phyloP scores from a whole-genome alignment of 345 rosid species.

The Dovyalis caffra region DNA sequence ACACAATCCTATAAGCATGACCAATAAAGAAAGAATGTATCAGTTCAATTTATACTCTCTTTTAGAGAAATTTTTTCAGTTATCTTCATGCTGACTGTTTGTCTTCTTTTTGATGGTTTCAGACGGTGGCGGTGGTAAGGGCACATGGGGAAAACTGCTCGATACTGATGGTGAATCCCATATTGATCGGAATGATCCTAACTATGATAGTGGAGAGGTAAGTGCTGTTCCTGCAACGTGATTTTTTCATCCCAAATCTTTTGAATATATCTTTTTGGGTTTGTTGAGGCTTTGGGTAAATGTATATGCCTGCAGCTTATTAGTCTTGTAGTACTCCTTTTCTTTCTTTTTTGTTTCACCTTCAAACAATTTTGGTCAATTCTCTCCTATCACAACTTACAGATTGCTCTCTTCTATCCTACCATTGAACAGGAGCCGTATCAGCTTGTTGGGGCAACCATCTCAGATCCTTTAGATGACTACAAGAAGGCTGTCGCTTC shows the following conservation, averaged over 20 bases:
- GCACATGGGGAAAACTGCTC: slow-evolving; percentile 96
- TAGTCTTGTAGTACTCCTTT: neutral
- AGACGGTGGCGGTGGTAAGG: slow-evolving; percentile 99
- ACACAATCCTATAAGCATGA: neutral
- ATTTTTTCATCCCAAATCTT: neutral
- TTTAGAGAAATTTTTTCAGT: neutral
- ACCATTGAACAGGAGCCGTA: slow-evolving; percentile 65
- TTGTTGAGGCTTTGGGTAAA: neutral
- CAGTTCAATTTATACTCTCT: neutral
- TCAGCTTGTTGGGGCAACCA: slow-evolving; percentile 73
- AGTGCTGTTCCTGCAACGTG: slow-evolving; percentile 13
- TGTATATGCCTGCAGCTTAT: neutral
- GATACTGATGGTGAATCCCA: slow-evolving; percentile 70
- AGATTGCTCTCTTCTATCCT: slow-evolving; percentile 11
- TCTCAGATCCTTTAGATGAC: slow-evolving; percentile 89
- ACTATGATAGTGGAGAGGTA: slow-evolving; percentile 99
- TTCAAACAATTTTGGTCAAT: neutral
- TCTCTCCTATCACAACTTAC: neutral
- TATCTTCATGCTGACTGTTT: slow-evolving; percentile 5
- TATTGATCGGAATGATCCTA: slow-evolving; percentile 90
- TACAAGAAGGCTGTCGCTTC: slow-evolving; percentile 88
- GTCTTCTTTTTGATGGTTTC: slow-evolving; percentile 18
- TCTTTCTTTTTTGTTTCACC: neutral
- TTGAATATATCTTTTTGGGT: neutral
- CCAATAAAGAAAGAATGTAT: neutral